Evolutionary conservation across 1,284 basidiomycete genomes (phyloP), one percentile per base, ranked within the genome.

Genomic region (Exobasidium cylindrosporum): DNA sequence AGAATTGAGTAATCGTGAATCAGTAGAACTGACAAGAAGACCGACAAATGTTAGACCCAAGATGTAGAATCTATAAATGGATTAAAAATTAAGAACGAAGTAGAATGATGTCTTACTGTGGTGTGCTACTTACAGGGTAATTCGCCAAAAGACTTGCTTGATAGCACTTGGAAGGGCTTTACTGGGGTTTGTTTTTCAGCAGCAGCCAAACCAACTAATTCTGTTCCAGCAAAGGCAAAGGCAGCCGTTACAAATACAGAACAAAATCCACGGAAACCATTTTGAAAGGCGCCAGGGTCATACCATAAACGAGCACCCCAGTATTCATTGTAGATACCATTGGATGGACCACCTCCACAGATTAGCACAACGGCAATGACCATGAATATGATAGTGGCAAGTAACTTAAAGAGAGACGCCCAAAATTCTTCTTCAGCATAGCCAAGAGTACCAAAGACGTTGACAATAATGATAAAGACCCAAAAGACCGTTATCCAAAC

Each of bases 121-220:
- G n/a, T n/a, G n/a, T n/a, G n/a, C n/a, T n/a, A n/a, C n/a, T n/a
- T n/a, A n/a, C n/a, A n/a, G n/a, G 60, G 82, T 80, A 63, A 84
- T 81, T 67, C 83, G 83, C 73, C 78, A 77, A 65, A 81, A 77
- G 43, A 81, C 77, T 57, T 80, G 78, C 78, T 84, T 83, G 76
- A 82, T 81, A 47, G 84, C 84, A 49, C 77, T 78, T 6, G 83
- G 83, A 54, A 84, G 76, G 44, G 80, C 79, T 69, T 81, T 82
- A 58, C 82, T 74, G 6, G 83, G 82, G 74, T 83, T 82, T 77
- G 76, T 2, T 83, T 83, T 84, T 89, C 62, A 86, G 89, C 69
- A 82, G 84, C 76, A 82, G 86, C 66, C 82, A 86, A 65, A 87
- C 88, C 88, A 84, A 89, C 54, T 1, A 92, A 66, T 65, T 78